A percentile compares a stretch with the other conserved stretches of the same genome.
Conservation (phyloP, 1,284 basidiomycete species). For the Athelia psychrophila region DNA sequence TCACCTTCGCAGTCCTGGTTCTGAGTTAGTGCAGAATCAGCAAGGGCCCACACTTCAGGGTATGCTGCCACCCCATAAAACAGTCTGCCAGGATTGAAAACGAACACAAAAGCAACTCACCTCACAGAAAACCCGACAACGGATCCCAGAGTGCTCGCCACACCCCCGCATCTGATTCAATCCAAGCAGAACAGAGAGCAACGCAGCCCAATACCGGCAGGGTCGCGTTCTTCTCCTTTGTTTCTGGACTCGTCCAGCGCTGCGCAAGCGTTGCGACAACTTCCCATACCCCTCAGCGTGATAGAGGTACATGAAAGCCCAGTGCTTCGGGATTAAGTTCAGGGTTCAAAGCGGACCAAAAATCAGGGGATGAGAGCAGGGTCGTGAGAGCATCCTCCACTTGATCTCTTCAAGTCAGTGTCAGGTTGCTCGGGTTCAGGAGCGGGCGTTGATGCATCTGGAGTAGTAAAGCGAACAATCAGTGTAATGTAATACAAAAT, state of each 20-base stretch:
- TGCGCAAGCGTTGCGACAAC: slow-evolving; percentile 41
- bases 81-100: slow-evolving; percentile 1
- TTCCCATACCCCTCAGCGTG: slow-evolving; percentile 66
- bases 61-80: slow-evolving; percentile 43
- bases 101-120: slow-evolving; percentile 35
- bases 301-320: slow-evolving; percentile 60
- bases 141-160: slow-evolving; percentile 69
- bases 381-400: no score
- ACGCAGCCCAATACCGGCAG: slow-evolving; percentile 52
- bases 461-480: no score
- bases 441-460: no score
- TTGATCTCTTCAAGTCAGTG: no score
- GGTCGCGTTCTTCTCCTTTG: slow-evolving; percentile 37
- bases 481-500: slow-evolving; percentile 2
- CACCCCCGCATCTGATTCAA: slow-evolving; percentile 69
- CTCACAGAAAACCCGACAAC: slow-evolving; percentile 67
- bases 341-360: slow-evolving; percentile 63
- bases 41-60: slow-evolving; percentile 53
- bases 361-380: slow-evolving; percentile 11
- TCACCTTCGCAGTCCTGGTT: slow-evolving; percentile 21
- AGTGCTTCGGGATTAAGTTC: slow-evolving; percentile 47
- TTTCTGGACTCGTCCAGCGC: slow-evolving; percentile 27
- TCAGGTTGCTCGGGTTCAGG: no score
- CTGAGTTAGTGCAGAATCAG: slow-evolving; percentile 2
- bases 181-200: slow-evolving; percentile 74